A percentile compares a stretch with the other conserved stretches of the same genome.
Evolutionary conservation across 169 alveolate genomes (phyloP).

Genomic region (Eimeria tenella): DNA sequence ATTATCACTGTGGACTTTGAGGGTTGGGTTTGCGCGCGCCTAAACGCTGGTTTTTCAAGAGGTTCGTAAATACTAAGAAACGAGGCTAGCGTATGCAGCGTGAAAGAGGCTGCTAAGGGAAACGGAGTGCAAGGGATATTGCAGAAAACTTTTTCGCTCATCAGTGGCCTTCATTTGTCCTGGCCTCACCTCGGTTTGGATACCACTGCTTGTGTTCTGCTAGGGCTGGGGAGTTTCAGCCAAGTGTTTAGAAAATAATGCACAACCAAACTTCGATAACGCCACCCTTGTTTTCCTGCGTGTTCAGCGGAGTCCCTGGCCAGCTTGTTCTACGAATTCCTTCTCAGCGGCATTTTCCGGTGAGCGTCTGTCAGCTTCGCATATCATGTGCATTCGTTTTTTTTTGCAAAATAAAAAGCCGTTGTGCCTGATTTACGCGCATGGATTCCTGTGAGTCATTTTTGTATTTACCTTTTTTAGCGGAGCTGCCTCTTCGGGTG

Average conservation of each 20-base stretch:
- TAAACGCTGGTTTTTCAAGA: slow-evolving; percentile 59
- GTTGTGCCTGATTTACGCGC: too few species aligned
- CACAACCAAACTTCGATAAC: background rate
- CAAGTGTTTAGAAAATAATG: background rate
- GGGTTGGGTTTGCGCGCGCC: slow-evolving; percentile 66
- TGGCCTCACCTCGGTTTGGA: too few species aligned
- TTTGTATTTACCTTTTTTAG: too few species aligned
- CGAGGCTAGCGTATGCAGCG: background rate
- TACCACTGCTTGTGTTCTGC: background rate
- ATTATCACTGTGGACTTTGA: slow-evolving; percentile 59
- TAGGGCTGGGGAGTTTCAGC: background rate
- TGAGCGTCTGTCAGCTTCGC: background rate
- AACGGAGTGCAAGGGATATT: background rate
- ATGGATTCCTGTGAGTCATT: too few species aligned
- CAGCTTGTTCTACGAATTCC: slow-evolving; percentile 55
- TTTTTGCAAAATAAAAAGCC: too few species aligned
- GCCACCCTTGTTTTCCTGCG: background rate
- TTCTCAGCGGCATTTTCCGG: slow-evolving; percentile 49
- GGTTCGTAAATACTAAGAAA: background rate
- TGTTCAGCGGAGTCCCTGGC: slow-evolving; percentile 56
- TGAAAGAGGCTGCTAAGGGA: background rate
- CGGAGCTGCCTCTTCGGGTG: too few species aligned
- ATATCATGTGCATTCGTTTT: background rate
- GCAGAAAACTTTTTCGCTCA: too few species aligned
- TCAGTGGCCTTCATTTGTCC: background rate